These are phyloP conservation scores for Mycena chlorophos DNA, from an alignment of 768 basidiomycete genomes.

Conservation along the genomic window DNA sequence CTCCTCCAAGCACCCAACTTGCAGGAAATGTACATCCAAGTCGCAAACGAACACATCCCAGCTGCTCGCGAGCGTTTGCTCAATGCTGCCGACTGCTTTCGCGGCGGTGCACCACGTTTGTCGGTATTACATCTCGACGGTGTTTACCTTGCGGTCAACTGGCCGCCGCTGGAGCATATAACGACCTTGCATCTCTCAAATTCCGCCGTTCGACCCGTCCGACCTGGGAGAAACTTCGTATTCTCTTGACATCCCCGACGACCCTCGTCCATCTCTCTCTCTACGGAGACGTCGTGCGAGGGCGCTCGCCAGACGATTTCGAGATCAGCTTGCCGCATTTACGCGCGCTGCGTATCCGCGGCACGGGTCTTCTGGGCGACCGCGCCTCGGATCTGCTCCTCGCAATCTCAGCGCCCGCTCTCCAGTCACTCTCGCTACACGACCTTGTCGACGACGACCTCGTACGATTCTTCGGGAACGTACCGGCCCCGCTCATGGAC, in stretches of 20 bases:
- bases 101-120: constrained; percentile 6
- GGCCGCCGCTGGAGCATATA: constrained; percentile 7
- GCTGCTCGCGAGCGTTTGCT: neutral
- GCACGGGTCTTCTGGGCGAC: constrained; percentile 6
- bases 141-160: constrained; percentile 1
- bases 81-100: constrained; percentile 7
- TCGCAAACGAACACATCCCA: neutral
- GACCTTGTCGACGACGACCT: constrained; percentile 10
- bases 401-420: constrained; percentile 5
- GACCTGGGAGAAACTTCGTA: constrained; percentile 9
- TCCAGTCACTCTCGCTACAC: constrained; percentile 7
- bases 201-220: constrained; percentile 9
- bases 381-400: constrained; percentile 13
- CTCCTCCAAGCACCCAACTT: constrained; percentile 4
- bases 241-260: constrained; percentile 4
- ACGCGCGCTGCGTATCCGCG: constrained; percentile 9
- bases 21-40: constrained; percentile 1
- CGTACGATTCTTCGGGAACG: neutral
- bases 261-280: constrained; percentile 8
- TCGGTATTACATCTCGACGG: constrained; percentile 4
- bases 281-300: constrained; percentile 8
- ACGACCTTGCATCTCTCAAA: constrained; percentile 8
- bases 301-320: constrained; percentile 2
- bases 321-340: constrained; percentile 5
- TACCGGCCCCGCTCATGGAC: constrained; percentile 5